Conservation (phyloP, 2,329 filamentous ascomycete species). For the Colletotrichum sp. region DNA sequence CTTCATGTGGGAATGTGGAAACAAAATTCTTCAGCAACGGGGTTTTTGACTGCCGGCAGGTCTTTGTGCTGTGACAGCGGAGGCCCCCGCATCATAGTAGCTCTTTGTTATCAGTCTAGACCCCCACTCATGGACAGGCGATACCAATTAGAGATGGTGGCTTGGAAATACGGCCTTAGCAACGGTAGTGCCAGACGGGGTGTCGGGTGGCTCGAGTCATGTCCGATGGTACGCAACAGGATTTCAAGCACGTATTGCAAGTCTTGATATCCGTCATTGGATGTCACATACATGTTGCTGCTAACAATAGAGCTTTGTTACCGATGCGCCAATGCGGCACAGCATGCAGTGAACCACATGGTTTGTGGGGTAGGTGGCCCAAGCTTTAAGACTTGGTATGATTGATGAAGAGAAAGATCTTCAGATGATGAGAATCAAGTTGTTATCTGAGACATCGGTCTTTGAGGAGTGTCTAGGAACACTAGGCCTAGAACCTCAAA, state of each 20-base stretch:
- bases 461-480: neutral
- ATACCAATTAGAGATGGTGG: neutral
- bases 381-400: neutral
- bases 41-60: neutral
- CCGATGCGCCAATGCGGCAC: neutral
- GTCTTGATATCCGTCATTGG: neutral
- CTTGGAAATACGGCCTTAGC: neutral
- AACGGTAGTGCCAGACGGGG: neutral
- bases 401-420: neutral
- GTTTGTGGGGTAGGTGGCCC: neutral
- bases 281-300: neutral
- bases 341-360: neutral
- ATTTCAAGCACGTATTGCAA: neutral
- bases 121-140: neutral
- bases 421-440: neutral
- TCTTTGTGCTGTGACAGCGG: neutral
- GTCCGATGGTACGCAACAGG: rapidly evolving
- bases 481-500: too few species aligned
- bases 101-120: neutral
- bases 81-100: neutral
- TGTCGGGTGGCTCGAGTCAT: neutral
- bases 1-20: neutral
- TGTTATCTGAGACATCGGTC: neutral
- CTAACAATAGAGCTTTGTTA: neutral
- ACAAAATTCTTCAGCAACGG: neutral